A percentile compares a stretch with the other conserved stretches of the same genome.
These are phyloP conservation scores for Aspergillus panamensis DNA, from an alignment of 495 filamentous ascomycete species.

Conservation along the genomic window DNA sequence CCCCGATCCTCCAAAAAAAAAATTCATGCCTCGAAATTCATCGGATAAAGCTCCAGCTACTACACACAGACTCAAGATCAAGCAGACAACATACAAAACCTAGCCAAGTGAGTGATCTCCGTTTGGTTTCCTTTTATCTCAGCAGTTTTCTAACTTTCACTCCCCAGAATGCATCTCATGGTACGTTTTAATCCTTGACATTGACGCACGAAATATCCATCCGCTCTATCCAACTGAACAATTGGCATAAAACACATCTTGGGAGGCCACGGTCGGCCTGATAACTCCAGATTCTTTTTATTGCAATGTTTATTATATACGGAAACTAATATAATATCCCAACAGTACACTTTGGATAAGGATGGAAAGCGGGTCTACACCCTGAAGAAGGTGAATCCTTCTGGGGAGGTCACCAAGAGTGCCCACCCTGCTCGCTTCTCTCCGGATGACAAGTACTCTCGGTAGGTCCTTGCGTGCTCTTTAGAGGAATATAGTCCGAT, in stretches of 20 bases:
- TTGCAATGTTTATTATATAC: neutral
- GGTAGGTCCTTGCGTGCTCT: slow-evolving; percentile 40
- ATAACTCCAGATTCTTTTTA: neutral
- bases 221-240: neutral
- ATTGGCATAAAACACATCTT: neutral
- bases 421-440: slow-evolving; percentile 96
- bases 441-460: slow-evolving; percentile 96
- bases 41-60: slow-evolving; percentile 9
- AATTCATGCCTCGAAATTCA: slow-evolving; percentile 12
- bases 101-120: slow-evolving; percentile 31
- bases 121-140: neutral
- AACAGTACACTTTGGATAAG: slow-evolving; percentile 70
- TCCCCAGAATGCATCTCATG: slow-evolving; percentile 53
- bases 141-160: slow-evolving; percentile 20
- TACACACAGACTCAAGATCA: neutral
- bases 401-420: slow-evolving; percentile 82
- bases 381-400: slow-evolving; percentile 45
- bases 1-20: slow-evolving; percentile 29
- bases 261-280: neutral
- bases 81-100: neutral
- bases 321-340: neutral
- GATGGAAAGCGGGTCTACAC: slow-evolving; percentile 86
- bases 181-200: slow-evolving; percentile 8
- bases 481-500: too few relatives aligned
- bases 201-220: neutral